Conservation (phyloP, 176 grass and related monocot species). For the Cymbopogon citratus region DNA sequence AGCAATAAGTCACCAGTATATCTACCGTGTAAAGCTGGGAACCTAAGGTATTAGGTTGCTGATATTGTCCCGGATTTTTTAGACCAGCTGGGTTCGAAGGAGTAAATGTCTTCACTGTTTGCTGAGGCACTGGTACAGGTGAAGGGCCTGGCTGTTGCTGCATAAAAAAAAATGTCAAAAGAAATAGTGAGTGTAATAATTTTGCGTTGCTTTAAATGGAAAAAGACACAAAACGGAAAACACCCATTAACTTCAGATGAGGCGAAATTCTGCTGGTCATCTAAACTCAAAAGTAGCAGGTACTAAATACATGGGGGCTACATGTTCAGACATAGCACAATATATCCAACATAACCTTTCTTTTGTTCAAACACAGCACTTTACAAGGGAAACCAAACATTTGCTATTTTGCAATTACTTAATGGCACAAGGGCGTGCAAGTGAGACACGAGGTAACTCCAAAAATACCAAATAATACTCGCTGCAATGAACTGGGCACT, state of each 20-base stretch:
- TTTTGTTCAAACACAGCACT: background rate
- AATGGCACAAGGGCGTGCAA: background rate
- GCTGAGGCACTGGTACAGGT: conserved; percentile 34
- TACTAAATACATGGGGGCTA: background rate
- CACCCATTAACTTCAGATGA: conserved; percentile 1
- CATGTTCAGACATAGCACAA: background rate
- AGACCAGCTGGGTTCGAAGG: conserved; percentile 57
- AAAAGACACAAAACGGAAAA: background rate
- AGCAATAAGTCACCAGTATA: conserved; percentile 24
- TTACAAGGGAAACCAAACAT: background rate
- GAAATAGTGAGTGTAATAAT: conserved; percentile 7
- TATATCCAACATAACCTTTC: conserved; percentile 9
- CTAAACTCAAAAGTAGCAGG: background rate
- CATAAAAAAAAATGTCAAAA: background rate
- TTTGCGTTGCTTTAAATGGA: background rate
- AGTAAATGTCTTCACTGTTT: conserved; percentile 61
- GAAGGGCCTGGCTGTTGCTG: conserved; percentile 44
- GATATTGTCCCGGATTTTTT: conserved; percentile 88
- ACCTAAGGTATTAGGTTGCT: conserved; percentile 75
- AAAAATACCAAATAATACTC: background rate
- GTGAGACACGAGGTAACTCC: background rate
- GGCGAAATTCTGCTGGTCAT: background rate
- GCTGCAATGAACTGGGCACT: background rate
- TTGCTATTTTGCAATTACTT: background rate
- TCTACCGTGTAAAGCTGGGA: conserved; percentile 82